Evolutionary conservation across 768 basidiomycete genomes (phyloP).

Genomic region (Leucocoprinus birnbaumii): DNA sequence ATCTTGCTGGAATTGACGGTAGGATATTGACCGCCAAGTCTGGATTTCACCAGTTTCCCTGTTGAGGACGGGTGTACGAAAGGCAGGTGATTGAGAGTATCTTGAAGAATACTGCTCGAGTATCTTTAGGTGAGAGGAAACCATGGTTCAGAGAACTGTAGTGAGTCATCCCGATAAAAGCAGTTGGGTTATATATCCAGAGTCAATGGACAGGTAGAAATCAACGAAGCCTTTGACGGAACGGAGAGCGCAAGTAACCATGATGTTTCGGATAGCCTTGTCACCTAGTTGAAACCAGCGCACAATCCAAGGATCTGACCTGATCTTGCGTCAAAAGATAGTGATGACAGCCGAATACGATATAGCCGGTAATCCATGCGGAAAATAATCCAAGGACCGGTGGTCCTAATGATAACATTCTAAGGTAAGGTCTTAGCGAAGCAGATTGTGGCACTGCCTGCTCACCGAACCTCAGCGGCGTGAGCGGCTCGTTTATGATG

Average conservation of each 20-base stretch:
- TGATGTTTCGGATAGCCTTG: slow-evolving; percentile 7
- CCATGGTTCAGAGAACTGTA: slow-evolving; percentile 26
- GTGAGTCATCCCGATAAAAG: slow-evolving; percentile 4
- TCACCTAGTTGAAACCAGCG: slow-evolving; percentile 6
- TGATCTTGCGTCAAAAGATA: not conserved
- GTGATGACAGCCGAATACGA: not conserved
- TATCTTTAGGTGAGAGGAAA: slow-evolving; percentile 58
- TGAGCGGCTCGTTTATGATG: not conserved
- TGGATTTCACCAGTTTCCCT: slow-evolving; percentile 37
- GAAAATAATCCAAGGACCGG: not conserved
- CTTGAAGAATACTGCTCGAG: slow-evolving; percentile 51
- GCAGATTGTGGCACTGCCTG: slow-evolving; percentile 7
- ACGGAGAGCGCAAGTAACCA: not conserved
- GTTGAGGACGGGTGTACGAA: slow-evolving; percentile 54
- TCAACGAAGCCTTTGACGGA: slow-evolving; percentile 10
- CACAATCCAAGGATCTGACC: not conserved
- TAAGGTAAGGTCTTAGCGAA: slow-evolving; percentile 6
- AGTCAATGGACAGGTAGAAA: not conserved
- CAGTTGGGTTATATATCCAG: slow-evolving; percentile 1
- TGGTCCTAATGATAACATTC: not conserved
- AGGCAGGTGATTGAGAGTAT: slow-evolving; percentile 50
- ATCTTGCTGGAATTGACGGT: slow-evolving; percentile 60
- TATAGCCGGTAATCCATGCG: not conserved
- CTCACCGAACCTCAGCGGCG: not conserved
- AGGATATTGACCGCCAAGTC: slow-evolving; percentile 62